Conservation (phyloP, 192 early-diverging fungal genomes). For the Podochytrium sp. region DNA sequence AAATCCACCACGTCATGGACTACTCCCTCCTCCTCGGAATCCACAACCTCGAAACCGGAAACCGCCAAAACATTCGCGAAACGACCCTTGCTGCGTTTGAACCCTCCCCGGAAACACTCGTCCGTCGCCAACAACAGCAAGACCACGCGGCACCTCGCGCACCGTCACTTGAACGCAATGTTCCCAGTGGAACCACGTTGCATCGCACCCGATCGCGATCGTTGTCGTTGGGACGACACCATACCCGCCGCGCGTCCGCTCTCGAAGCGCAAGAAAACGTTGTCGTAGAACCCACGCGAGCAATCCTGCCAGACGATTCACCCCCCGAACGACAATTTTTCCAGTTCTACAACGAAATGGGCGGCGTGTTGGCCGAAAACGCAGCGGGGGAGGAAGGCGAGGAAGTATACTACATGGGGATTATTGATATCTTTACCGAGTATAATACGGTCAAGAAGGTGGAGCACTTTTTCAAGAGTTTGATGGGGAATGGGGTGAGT, state of each 20-base stretch:
- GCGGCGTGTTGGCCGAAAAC: slow-evolving; percentile 82
- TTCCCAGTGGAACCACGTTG: background rate
- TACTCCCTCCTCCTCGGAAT: slow-evolving; percentile 95
- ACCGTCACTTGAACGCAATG: background rate
- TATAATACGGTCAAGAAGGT: slow-evolving; percentile 88
- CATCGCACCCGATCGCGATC: background rate
- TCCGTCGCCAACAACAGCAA: background rate
- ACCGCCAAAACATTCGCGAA: slow-evolving; percentile 90
- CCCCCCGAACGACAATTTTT: slow-evolving; percentile 64
- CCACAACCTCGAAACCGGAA: slow-evolving; percentile 77
- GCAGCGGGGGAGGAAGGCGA: slow-evolving; percentile 63
- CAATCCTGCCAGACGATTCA: slow-evolving; percentile 19
- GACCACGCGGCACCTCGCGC: background rate
- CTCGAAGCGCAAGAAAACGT: too few species aligned
- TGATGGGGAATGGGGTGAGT: slow-evolving; percentile 76
- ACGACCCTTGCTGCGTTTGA: slow-evolving; percentile 86
- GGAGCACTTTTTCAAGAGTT: slow-evolving; percentile 88
- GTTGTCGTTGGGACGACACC: background rate
- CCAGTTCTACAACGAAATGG: slow-evolving; percentile 88
- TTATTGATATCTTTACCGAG: slow-evolving; percentile 97
- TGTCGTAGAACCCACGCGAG: slow-evolving; percentile 7
- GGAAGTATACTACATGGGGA: slow-evolving; percentile 88
- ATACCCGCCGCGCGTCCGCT: background rate
- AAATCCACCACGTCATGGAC: slow-evolving; percentile 91
- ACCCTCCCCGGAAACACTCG: slow-evolving; percentile 48